Conservation (phyloP, 768 basidiomycete genomes). For the Rossbeevera mucosa region DNA sequence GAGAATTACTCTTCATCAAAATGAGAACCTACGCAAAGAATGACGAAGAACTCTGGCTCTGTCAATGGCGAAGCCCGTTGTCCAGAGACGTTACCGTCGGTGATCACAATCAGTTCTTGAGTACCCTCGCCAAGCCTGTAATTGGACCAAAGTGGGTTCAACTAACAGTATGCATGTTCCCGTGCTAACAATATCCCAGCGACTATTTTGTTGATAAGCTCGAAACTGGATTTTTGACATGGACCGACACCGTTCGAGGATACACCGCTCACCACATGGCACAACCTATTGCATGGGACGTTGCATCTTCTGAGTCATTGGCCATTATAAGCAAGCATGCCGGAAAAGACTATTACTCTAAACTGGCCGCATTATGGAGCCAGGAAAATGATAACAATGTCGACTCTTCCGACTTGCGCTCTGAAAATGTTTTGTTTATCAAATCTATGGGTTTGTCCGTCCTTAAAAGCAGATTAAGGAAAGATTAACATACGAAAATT, state of each 20-base stretch:
- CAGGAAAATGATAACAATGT: conserved; percentile 70
- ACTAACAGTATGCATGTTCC: not conserved
- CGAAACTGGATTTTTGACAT: conserved; percentile 72
- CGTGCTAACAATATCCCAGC: conserved; percentile 23
- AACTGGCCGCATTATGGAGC: conserved; percentile 63
- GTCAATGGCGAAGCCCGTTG: conserved; percentile 66
- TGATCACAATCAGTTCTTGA: conserved; percentile 49
- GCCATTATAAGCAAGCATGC: conserved; percentile 47
- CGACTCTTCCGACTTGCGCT: conserved; percentile 51
- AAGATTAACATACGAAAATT: conserved; percentile 25
- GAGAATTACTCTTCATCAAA: conserved; percentile 65
- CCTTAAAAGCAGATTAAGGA: conserved; percentile 35
- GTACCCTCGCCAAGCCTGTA: conserved; percentile 41
- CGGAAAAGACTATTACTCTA: conserved; percentile 52
- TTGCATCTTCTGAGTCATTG: conserved; percentile 45
- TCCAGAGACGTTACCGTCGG: conserved; percentile 40
- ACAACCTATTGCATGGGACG: conserved; percentile 50
- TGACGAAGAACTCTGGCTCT: conserved; percentile 65
- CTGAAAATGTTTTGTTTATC: conserved; percentile 45
- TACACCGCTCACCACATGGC: conserved; percentile 39
- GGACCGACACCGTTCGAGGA: conserved; percentile 60
- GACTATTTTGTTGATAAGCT: conserved; percentile 68
- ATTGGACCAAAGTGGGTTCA: conserved; percentile 33
- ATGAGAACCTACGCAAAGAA: conserved; percentile 67
- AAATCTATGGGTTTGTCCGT: conserved; percentile 43